Percentiles rank a stretch among this genome's conserved stretches.
These are phyloP conservation scores for Blastomyces silverae DNA, from an alignment of 2,329 filamentous ascomycete species.

Conservation along the genomic window DNA sequence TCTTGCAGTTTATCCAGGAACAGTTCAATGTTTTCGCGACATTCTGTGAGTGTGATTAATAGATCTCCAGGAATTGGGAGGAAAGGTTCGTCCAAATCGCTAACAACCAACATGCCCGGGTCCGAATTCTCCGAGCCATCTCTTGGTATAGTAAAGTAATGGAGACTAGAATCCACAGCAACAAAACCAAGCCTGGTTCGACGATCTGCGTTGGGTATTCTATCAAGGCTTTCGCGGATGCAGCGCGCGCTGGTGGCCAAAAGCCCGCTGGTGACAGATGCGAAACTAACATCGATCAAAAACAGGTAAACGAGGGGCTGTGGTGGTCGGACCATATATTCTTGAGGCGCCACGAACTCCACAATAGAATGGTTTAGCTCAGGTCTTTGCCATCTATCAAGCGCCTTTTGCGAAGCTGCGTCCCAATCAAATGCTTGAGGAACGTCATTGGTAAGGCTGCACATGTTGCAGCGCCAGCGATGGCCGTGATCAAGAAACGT, in stretches of 20 bases:
- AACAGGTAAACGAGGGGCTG: conserved; percentile 95
- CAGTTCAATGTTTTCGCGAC: conserved; percentile 80
- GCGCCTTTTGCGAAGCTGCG: conserved; percentile 77
- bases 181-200: conserved; percentile 91
- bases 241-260: conserved; percentile 87
- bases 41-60: conserved; percentile 80
- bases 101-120: conserved; percentile 86
- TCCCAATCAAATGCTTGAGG: conserved; percentile 99
- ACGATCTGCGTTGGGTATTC: conserved; percentile 96
- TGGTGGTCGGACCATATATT: conserved; percentile 98
- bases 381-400: conserved; percentile 84
- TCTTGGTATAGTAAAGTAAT: conserved; percentile 92
- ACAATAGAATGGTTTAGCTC: conserved; percentile 96
- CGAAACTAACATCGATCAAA: conserved; percentile 88
- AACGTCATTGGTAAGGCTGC: conserved; percentile 95
- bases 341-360: conserved; percentile 94
- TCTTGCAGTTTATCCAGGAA: conserved; percentile 86
- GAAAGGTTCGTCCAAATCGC: conserved; percentile 93
- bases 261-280: conserved; percentile 80
- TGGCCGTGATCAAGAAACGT: conserved; percentile 95
- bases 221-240: conserved; percentile 87
- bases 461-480: conserved; percentile 99
- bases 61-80: conserved; percentile 88
- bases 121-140: conserved; percentile 79
- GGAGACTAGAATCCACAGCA: conserved; percentile 85